A percentile compares a stretch with the other conserved stretches of the same genome.
Conservation (phyloP, 345 rosid genomes). For the Murraya koenigii region DNA sequence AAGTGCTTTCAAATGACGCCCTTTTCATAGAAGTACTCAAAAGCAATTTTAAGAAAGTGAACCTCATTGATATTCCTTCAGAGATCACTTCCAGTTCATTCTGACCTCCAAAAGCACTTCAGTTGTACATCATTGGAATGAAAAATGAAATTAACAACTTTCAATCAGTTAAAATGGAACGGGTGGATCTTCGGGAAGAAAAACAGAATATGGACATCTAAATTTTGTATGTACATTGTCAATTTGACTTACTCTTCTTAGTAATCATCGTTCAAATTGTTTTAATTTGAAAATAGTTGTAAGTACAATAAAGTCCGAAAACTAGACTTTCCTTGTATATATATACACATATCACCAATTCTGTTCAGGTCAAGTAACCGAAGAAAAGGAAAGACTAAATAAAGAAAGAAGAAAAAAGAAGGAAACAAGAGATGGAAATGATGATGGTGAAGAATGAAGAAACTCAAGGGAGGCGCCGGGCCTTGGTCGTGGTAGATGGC, state of each 20-base stretch:
- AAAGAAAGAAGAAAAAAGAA: neutral
- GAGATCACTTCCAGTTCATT: neutral
- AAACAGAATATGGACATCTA: conserved; percentile 14
- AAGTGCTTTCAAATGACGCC: neutral
- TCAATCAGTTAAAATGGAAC: neutral
- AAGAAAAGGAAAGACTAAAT: neutral
- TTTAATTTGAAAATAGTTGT: conserved; percentile 4
- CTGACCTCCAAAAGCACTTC: neutral
- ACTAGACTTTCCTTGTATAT: conserved; percentile 7
- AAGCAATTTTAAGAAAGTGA: neutral
- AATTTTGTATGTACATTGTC: neutral
- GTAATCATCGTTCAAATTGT: conserved; percentile 23
- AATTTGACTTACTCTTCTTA: conserved; percentile 15
- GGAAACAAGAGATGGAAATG: conserved; percentile 27
- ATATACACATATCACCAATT: neutral
- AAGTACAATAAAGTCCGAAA: conserved; percentile 18
- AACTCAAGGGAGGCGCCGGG: conserved; percentile 24
- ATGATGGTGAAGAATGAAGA: conserved; percentile 40
- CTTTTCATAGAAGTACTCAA: neutral
- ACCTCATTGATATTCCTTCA: neutral
- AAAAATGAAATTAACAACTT: neutral
- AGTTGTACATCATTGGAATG: neutral
- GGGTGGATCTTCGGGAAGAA: conserved; percentile 3
- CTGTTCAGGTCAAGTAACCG: neutral
- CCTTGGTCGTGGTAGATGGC: conserved; percentile 5